Base-by-base conservation (phyloP, 306 rosid genomes). In the Alnus rubra region DNA sequence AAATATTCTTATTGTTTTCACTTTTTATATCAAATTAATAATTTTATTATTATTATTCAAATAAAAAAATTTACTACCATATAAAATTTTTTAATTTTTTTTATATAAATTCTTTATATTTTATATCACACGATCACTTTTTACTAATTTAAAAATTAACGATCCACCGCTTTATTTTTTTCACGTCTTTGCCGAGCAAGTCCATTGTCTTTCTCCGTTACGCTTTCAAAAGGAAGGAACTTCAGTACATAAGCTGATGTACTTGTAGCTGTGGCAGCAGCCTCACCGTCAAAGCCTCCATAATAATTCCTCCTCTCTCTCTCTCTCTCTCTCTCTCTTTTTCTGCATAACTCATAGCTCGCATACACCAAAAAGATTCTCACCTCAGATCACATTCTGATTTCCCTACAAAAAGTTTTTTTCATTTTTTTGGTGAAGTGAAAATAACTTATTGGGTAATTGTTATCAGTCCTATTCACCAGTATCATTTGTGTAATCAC, bases 181-280 rank as follows among this genome's bases (percentile, higher is more conserved):
- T 0, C 28, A 23, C 28, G 0, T 23, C 28, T 0, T 23, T 23
- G 28, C 28, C 28, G 0, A 23, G 28, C 28, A 23, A 23, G 28
- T 23, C 28, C 28, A 23, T 23, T 23, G 28, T 23, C 28, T 23
- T 23, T 23, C 28, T 23, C 0, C 28, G 28, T 23, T 23, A 23
- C 28, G 28, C 28, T 23, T 23, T 23, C 33, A 76, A 82, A 35
- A 35, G 44, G 28, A 75, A 82, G 69, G 51, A 77, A 52, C 72
- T 80, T 62, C 76, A 80, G 84, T 83, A 76, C 3, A 55, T 71
- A 84, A 82, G 70, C 58, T 13, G 69, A 63, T 4, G 82, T 79
- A 47, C 37, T 23, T 48, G 59, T 6, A 49, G 59, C 74, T 7
- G 50, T 74, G 72, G 82, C 45, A 19, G 67, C 47, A 47, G 11